Base-by-base conservation (phyloP, 108 stramenopile genomes). In the Bacterosira constricta region DNA sequence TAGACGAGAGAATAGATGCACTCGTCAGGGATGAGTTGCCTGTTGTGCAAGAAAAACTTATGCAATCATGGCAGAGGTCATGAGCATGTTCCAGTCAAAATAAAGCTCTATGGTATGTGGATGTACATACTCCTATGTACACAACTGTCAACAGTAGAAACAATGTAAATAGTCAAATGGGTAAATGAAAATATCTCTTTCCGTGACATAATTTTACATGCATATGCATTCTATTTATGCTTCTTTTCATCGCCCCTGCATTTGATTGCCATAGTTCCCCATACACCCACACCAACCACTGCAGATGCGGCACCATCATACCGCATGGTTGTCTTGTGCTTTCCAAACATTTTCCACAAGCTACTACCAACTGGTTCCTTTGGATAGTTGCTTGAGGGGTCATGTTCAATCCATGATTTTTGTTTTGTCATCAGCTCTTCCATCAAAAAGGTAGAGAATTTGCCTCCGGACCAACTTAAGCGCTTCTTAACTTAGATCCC, bases 231-330 rank as follows among this genome's bases (percentile, higher is more conserved):
- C n/a, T n/a, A n/a, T n/a, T 42, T 37, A 0, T 12, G 50, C 46
- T 76, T 76, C 66, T 68, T 68, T 54, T 62, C 66, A 21, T 32
- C 11, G 13, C 26, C 23, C n/a, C 59, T 67, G 26, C 46, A 50
- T 31, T 38, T 76, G 39, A 44, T 63, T 31, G 46, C 6, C 17
- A 34, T 39, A 38, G 47, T 57, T 25, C 51, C 51, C 41, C 62
- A 66, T 13, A 47, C 44, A 52, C 61, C 58, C 44, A 64, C 56
- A 35, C 75, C 66, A 44, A 76, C 57, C 4, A 68, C 49, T 21
- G 66, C 42, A n/a, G 59, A 36, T 42, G 75, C 66, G 18, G 75
- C 59, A 23, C 51, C 66, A 27, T 41, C 56, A 58, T 60, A 76
- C 23, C 53, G 59, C 18, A 76, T 27, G 3, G 58, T 26, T 7